Evolutionary conservation across 179 eudicot species (phyloP).

Genomic region (Gypsophila paniculata): DNA sequence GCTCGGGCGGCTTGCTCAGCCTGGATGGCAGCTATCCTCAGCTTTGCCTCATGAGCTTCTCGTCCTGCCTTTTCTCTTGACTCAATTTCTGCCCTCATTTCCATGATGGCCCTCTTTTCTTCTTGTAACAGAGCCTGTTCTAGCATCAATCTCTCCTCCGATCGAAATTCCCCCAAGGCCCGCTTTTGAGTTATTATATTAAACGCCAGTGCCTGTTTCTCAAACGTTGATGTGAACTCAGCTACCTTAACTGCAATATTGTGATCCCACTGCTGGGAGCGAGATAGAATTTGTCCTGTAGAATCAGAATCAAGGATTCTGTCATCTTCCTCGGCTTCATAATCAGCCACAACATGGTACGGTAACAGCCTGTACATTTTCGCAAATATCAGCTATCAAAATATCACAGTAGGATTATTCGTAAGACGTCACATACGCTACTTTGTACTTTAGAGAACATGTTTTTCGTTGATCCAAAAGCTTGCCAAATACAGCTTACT

Average conservation of each 20-base stretch:
- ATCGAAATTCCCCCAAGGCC: conserved; percentile 77
- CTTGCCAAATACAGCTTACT: background rate
- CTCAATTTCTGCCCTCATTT: conserved; percentile 64
- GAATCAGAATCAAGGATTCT: conserved; percentile 90
- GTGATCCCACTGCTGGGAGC: conserved; percentile 97
- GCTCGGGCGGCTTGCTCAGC: conserved; percentile 69
- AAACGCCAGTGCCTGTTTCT: conserved; percentile 86
- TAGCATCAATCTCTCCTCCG: conserved; percentile 84
- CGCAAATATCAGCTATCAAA: background rate
- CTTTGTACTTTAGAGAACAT: background rate
- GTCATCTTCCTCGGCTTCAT: conserved; percentile 98
- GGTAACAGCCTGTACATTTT: conserved; percentile 68
- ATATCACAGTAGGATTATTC: background rate
- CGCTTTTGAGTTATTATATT: conserved; percentile 80
- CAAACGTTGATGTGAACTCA: conserved; percentile 82
- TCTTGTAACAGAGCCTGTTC: conserved; percentile 82
- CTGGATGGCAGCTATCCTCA: conserved; percentile 68
- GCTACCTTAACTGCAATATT: conserved; percentile 90
- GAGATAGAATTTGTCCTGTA: conserved; percentile 77
- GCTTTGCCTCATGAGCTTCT: conserved; percentile 70
- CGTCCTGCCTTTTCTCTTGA: conserved; percentile 73
- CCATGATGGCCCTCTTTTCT: conserved; percentile 58
- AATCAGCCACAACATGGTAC: conserved; percentile 98
- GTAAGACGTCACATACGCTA: background rate
- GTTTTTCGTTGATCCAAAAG: background rate